phyloP scores from a whole-genome alignment of 2,329 filamentous ascomycete species.

The Aureobasidium sp. region DNA sequence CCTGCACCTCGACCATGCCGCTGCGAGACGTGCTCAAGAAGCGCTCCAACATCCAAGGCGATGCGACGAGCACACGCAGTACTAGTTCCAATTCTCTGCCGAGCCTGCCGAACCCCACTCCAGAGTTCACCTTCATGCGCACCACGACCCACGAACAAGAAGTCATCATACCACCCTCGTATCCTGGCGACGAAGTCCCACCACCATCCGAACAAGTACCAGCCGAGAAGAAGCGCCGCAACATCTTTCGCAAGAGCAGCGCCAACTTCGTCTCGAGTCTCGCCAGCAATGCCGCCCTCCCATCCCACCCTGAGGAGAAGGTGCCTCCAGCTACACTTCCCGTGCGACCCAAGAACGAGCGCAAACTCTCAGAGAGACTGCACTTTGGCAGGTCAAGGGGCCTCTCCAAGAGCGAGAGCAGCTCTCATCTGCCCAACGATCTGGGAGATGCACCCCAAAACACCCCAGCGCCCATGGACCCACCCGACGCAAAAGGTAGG shows the following conservation, averaged over 20 bases:
- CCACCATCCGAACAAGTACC: not conserved
- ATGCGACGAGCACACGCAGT: not conserved
- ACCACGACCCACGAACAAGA: conserved; percentile 76
- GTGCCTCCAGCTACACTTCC: not conserved
- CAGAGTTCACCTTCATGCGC: conserved; percentile 75
- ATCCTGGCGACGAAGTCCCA: conserved; percentile 33
- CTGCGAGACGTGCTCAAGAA: conserved; percentile 21
- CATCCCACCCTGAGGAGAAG: not conserved
- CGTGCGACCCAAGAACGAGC: conserved; percentile 26
- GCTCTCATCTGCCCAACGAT: conserved; percentile 67
- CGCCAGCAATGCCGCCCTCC: not conserved
- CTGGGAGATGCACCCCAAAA: conserved; percentile 78
- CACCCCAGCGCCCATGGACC: conserved; percentile 28
- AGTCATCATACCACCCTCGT: conserved; percentile 60
- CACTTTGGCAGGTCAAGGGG: conserved; percentile 42
- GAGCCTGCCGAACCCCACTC: conserved; percentile 22
- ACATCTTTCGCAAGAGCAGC: conserved; percentile 11
- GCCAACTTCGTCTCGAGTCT: not conserved
- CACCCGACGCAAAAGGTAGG: conserved; percentile 12
- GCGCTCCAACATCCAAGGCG: conserved; percentile 13
- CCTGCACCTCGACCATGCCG: conserved; percentile 7
- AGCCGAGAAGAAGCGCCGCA: conserved; percentile 10
- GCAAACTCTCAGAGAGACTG: conserved; percentile 59
- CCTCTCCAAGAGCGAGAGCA: conserved; percentile 47
- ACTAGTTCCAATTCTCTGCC: not conserved